These are phyloP conservation scores for Metarhizium brunneum DNA, from an alignment of 2,329 filamentous ascomycete genomes.

Conservation along the genomic window DNA sequence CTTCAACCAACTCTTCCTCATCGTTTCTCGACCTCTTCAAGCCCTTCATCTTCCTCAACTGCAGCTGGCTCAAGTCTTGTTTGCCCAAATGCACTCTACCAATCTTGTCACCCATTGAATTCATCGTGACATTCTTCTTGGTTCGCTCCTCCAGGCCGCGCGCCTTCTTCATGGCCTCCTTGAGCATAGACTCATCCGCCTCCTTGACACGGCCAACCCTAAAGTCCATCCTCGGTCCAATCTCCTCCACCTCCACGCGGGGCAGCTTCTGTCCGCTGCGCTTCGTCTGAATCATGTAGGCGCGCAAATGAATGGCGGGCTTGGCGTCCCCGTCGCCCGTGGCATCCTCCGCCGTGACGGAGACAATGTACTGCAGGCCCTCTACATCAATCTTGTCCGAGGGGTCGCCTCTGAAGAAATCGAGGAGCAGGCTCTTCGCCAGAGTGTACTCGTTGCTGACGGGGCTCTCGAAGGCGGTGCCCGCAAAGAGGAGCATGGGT, in stretches of 20 bases:
- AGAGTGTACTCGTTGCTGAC: constrained; percentile 72
- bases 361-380: constrained; percentile 84
- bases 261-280: constrained; percentile 80
- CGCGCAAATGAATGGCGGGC: constrained; percentile 57
- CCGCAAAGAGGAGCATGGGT: constrained; percentile 86
- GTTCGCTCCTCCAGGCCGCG: constrained; percentile 65
- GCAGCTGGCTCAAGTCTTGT: constrained; percentile 78
- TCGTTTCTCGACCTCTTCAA: constrained; percentile 73
- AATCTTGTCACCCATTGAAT: constrained; percentile 91
- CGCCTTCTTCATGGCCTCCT: constrained; percentile 83
- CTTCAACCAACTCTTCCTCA: constrained; percentile 37
- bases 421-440: constrained; percentile 77
- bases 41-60: constrained; percentile 99
- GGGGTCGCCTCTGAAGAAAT: constrained; percentile 77
- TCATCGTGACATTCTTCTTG: constrained; percentile 95
- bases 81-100: constrained; percentile 85
- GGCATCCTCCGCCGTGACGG: constrained; percentile 64
- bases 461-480: constrained; percentile 77
- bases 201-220: constrained; percentile 72
- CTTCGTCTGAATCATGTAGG: constrained; percentile 81
- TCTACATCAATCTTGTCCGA: constrained; percentile 84
- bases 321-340: constrained; percentile 34
- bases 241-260: constrained; percentile 87
- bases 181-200: constrained; percentile 69
- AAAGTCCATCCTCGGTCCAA: constrained; percentile 90